Evolutionary conservation across 2,329 filamentous ascomycete genomes (phyloP).

Genomic region (Shiraia bambusicola): DNA sequence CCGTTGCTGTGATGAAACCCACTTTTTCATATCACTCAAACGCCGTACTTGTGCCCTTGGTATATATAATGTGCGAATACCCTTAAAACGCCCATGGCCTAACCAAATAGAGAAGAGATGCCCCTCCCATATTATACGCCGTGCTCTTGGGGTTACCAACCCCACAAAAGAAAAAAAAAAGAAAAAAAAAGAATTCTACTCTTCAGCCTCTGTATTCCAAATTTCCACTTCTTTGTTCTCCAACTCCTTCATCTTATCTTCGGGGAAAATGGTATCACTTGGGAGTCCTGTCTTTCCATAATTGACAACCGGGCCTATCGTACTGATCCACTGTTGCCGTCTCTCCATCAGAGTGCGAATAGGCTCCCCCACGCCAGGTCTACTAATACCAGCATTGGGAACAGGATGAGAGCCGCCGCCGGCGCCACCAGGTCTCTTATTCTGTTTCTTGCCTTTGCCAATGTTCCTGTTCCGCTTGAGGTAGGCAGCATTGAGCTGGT

Average conservation of each 20-base stretch:
- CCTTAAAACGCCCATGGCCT: no score
- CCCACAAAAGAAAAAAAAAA: no score
- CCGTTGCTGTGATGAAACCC: no score
- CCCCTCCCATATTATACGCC: no score
- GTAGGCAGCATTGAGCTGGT: conserved; percentile 91
- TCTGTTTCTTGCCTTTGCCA: conserved; percentile 88
- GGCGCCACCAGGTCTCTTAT: conserved; percentile 73
- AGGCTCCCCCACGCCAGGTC: conserved; percentile 77
- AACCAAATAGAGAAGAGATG: no score
- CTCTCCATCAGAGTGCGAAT: conserved; percentile 92
- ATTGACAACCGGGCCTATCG: conserved; percentile 86
- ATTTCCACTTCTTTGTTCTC: conserved; percentile 75
- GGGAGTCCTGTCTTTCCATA: conserved; percentile 78
- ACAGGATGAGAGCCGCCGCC: conserved; percentile 66
- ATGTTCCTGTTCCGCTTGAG: conserved; percentile 93
- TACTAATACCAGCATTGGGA: conserved; percentile 38
- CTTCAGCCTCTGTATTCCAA: conserved; percentile 74
- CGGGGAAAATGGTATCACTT: conserved; percentile 73
- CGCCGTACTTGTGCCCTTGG: no score
- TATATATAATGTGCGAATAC: no score
- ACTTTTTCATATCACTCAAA: no score
- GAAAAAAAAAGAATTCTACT: no score
- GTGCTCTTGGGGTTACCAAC: no score
- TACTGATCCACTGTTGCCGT: conserved; percentile 83
- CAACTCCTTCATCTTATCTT: conserved; percentile 69